Evolutionary conservation across 1,284 basidiomycete genomes (phyloP).

Genomic region (Hymenochaete sp.): DNA sequence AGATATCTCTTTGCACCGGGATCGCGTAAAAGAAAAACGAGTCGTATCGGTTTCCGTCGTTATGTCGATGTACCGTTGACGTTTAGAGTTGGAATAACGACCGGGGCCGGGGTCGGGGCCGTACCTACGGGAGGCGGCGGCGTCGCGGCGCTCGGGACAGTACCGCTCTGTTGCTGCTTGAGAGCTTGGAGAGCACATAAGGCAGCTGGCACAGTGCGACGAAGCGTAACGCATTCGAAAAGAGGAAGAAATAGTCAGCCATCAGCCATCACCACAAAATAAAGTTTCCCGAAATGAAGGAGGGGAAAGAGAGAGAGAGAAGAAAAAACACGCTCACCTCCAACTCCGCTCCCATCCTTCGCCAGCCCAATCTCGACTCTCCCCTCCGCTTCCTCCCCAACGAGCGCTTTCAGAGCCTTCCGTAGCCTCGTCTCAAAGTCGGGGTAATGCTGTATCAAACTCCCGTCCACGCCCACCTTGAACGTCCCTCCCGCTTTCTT

Average conservation of each 20-base stretch:
- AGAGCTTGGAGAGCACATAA: conserved; percentile 64
- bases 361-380: conserved; percentile 83
- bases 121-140: background rate
- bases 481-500: conserved; percentile 58
- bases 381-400: conserved; percentile 75
- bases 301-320: too few relatives aligned
- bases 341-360: conserved; percentile 96
- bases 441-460: conserved; percentile 87
- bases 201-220: conserved; percentile 44
- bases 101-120: too few relatives aligned
- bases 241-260: too few relatives aligned
- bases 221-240: too few relatives aligned
- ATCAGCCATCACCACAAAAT: conserved; percentile 12
- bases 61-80: too few relatives aligned
- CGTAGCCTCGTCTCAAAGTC: conserved; percentile 72
- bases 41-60: too few relatives aligned
- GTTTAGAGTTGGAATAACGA: too few relatives aligned
- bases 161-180: conserved; percentile 32
- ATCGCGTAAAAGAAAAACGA: too few relatives aligned
- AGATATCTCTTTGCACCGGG: too few relatives aligned
- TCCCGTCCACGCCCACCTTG: too few relatives aligned
- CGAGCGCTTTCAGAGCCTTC: conserved; percentile 62
- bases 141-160: background rate
- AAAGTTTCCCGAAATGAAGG: background rate
- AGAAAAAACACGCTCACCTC: conserved; percentile 50